phyloP scores from a whole-genome alignment of 2,329 filamentous ascomycete species.

The Ceratocystis eucalypticola region DNA sequence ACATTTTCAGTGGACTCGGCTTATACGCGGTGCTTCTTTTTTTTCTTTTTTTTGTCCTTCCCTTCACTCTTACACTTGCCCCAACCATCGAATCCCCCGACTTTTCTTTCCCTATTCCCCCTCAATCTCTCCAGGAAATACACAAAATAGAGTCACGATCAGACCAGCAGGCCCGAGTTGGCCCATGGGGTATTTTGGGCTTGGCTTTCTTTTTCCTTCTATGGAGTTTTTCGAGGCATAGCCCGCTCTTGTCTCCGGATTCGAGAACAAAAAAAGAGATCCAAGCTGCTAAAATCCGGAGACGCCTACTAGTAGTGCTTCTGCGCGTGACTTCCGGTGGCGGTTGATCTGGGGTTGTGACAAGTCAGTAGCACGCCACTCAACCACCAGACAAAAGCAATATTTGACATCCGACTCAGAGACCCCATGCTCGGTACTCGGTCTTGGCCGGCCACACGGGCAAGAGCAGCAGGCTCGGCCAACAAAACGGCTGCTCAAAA shows the following conservation, averaged over 20 bases:
- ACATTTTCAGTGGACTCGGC: slow-evolving; percentile 5
- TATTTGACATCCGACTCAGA: neutral
- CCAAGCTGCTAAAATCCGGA: slow-evolving; percentile 6
- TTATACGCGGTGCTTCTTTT: slow-evolving; percentile 9
- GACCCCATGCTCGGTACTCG: neutral
- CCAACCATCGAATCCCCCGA: neutral
- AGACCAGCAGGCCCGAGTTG: slow-evolving; percentile 6
- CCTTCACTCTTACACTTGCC: neutral
- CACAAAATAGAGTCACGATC: slow-evolving; percentile 7
- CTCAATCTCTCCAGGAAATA: neutral
- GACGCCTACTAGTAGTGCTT: neutral
- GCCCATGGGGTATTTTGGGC: slow-evolving; percentile 2
- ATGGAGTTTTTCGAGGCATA: neutral
- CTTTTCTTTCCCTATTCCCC: neutral
- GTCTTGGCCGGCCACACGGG: too few relatives aligned
- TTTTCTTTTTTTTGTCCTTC: neutral
- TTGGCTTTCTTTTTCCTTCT: neutral
- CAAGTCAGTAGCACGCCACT: neutral
- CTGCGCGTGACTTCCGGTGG: neutral
- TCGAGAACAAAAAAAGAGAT: neutral
- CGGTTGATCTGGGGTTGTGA: neutral
- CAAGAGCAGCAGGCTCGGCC: too few relatives aligned
- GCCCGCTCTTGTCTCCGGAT: neutral
- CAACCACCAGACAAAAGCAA: neutral
- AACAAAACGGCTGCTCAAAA: too few relatives aligned